phyloP scores from a whole-genome alignment of 331 rosid genomes.

The Quercus phellos region DNA sequence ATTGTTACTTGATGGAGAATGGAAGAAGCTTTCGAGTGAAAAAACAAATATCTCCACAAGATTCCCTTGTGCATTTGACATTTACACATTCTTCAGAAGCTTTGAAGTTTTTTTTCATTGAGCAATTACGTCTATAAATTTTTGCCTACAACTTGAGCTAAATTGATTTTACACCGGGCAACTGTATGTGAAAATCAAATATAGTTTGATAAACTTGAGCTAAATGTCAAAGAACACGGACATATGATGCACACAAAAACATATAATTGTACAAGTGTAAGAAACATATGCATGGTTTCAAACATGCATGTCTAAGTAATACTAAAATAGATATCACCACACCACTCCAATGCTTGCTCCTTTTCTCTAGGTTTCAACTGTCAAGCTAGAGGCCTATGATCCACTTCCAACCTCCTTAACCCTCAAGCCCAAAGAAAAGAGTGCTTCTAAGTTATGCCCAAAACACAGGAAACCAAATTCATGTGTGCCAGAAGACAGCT shows the following conservation, averaged over 20 bases:
- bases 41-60: too few species aligned
- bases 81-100: neutral
- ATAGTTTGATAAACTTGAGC: too few species aligned
- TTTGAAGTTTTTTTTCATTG: neutral
- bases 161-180: too few species aligned
- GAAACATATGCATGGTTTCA: too few species aligned
- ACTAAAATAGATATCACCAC: neutral
- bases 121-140: neutral
- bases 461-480: neutral
- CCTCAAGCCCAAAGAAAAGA: neutral
- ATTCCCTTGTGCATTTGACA: neutral
- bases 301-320: neutral
- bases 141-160: neutral
- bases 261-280: too few species aligned
- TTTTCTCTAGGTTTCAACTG: neutral
- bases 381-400: neutral
- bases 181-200: too few species aligned
- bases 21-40: too few species aligned
- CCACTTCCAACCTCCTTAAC: neutral
- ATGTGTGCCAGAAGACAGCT: neutral
- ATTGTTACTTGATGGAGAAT: too few species aligned
- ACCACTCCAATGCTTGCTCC: neutral
- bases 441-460: neutral
- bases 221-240: too few species aligned
- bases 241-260: too few species aligned